phyloP scores from a whole-genome alignment of 2,329 filamentous ascomycete genomes.

The Colletotrichum sp. region DNA sequence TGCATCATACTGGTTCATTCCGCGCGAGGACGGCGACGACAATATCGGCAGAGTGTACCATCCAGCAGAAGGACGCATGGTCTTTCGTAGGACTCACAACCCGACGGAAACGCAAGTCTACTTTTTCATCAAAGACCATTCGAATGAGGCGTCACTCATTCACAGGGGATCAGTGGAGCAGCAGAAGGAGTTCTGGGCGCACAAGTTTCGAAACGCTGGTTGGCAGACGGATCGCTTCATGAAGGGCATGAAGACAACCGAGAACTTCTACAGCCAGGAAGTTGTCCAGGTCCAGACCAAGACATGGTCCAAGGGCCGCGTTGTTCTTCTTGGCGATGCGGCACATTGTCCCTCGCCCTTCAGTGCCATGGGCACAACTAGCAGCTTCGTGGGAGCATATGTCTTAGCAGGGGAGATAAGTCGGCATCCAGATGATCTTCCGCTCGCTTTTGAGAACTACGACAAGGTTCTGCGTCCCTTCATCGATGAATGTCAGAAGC shows the following conservation, averaged over 20 bases:
- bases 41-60: slow-evolving; percentile 34
- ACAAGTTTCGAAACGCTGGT: slow-evolving; percentile 38
- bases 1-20: not conserved
- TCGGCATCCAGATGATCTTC: slow-evolving; percentile 4
- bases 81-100: slow-evolving; percentile 37
- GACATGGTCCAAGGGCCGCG: slow-evolving; percentile 37
- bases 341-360: slow-evolving; percentile 47
- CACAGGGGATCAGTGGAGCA: slow-evolving; percentile 17
- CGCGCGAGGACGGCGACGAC: not conserved
- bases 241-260: slow-evolving; percentile 28
- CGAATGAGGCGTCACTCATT: slow-evolving; percentile 20
- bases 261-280: slow-evolving; percentile 48
- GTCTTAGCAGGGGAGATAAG: slow-evolving; percentile 55
- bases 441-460: slow-evolving; percentile 1
- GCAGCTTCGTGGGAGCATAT: slow-evolving; percentile 51
- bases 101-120: slow-evolving; percentile 33
- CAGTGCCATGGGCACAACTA: slow-evolving; percentile 50
- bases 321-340: slow-evolving; percentile 54
- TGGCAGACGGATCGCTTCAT: slow-evolving; percentile 42
- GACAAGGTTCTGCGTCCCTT: slow-evolving; percentile 9
- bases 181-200: slow-evolving; percentile 39
- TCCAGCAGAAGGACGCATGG: slow-evolving; percentile 30
- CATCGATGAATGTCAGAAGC: slow-evolving; percentile 2
- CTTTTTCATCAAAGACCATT: slow-evolving; percentile 30
- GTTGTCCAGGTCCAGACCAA: slow-evolving; percentile 46